A percentile compares a stretch with the other conserved stretches of the same genome.
Evolutionary conservation across 23 red algal genomes (phyloP).

Genomic region (Gracilaria vermiculophylla): DNA sequence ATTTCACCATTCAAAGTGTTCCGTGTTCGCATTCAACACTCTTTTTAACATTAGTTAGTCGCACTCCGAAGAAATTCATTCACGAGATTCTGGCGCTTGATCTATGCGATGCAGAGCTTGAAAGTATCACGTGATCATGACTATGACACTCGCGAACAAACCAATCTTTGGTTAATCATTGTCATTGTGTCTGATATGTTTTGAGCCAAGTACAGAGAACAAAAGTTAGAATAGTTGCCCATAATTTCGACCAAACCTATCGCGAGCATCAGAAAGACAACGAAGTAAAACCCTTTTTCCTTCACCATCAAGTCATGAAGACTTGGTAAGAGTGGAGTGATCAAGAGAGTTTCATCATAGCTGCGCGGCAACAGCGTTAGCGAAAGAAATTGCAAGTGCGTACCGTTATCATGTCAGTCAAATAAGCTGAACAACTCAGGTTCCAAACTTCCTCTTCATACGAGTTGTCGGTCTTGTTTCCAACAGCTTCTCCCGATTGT

Average conservation of each 20-base stretch:
- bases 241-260: neutral
- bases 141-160: too few relatives aligned
- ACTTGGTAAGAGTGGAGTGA: conserved; percentile 21
- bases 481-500: neutral
- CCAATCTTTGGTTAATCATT: too few relatives aligned
- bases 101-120: too few relatives aligned
- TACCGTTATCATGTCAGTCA: neutral
- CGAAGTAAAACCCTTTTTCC: conserved; percentile 31
- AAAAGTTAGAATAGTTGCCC: neutral
- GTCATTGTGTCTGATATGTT: too few relatives aligned
- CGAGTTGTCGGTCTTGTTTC: neutral
- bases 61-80: too few relatives aligned
- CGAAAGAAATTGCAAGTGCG: neutral
- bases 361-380: neutral
- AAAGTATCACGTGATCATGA: too few relatives aligned
- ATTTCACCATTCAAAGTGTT: too few relatives aligned
- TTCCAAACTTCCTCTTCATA: conserved; percentile 7
- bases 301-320: neutral
- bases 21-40: too few relatives aligned
- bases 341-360: conserved; percentile 30
- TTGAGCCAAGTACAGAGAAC: neutral
- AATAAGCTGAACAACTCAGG: neutral
- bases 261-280: conserved; percentile 23
- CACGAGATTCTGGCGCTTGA: too few relatives aligned
- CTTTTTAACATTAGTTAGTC: too few relatives aligned